Conservation (phyloP, 805 yeast species). For the Saturnispora besseyi region DNA sequence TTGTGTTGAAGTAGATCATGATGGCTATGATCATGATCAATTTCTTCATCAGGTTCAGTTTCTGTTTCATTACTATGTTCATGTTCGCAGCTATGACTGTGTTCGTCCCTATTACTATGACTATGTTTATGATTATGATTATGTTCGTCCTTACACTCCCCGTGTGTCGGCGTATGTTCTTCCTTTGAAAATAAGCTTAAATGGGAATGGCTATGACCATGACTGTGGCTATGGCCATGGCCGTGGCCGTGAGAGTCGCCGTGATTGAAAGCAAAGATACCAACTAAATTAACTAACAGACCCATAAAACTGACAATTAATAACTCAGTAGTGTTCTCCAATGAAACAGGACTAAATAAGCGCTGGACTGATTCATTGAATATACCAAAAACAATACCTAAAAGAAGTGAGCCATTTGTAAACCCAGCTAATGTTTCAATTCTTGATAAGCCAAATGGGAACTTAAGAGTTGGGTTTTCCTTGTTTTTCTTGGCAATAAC, state of each 20-base stretch:
- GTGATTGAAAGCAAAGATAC: conserved; percentile 83
- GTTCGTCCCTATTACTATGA: not conserved
- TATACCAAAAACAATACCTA: conserved; percentile 86
- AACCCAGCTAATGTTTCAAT: conserved; percentile 92
- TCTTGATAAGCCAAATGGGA: conserved; percentile 78
- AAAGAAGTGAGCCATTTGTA: conserved; percentile 79
- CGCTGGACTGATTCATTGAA: conserved; percentile 81
- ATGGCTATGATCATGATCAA: not conserved
- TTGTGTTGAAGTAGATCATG: not conserved
- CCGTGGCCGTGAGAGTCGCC: conserved; percentile 30
- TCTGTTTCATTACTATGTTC: not conserved
- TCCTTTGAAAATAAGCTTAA: conserved; percentile 5
- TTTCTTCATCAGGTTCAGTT: not conserved
- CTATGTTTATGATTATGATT: not conserved
- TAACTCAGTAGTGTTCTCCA: conserved; percentile 76
- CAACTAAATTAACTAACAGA: conserved; percentile 78
- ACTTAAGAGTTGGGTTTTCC: conserved; percentile 31
- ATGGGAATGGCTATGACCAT: conserved; percentile 26
- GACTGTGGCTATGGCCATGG: conserved; percentile 23
- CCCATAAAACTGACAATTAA: conserved; percentile 81
- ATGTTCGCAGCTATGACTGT: conserved; percentile 1
- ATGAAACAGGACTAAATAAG: conserved; percentile 62
- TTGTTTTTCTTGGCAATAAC: conserved; percentile 26
- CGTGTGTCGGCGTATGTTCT: not conserved
- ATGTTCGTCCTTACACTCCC: not conserved